Base-by-base conservation (phyloP, 257 asterid genomes). In the Misopates orontium region DNA sequence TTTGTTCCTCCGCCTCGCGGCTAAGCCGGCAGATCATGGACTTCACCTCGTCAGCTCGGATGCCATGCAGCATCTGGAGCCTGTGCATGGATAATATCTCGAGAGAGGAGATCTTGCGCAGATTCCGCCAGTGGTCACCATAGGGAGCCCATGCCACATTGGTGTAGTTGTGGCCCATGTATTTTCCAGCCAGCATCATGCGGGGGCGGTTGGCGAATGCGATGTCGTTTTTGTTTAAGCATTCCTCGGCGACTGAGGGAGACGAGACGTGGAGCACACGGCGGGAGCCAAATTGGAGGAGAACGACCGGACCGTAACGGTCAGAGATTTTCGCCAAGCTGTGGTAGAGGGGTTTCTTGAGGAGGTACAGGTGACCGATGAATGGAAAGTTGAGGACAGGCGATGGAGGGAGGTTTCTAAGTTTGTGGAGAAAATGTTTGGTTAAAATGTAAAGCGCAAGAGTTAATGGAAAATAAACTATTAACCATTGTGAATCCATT, bases 351-450 rank as follows among this genome's bases (percentile, higher is more conserved):
- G 85, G 83, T 21, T 75, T 72, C 49, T 81, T 79, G 4, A 79
- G n/a, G 36, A 84, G 83, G 74, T 77, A 62, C 62, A 84, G 87
- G 55, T 87, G 95, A 69, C 97, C 97, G 54, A 83, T 51, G 22
- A 87, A 0, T n/a, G 97, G 97, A 0, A 82, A 71, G 17, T 13
- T 67, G 16, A 77, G 70, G 64, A 78, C 17, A 6, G 97, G 97
- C 39, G 82, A 19, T 0, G 94, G 97, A 0, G 97, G 94, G 11
- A 36, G 42, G 42, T 36, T 36, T 9, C 42, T 36, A 10, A 36
- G 42, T 36, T 36, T 36, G 42, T 36, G 42, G 42, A 36, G 42
- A 9, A 36, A 36, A 10, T 4, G 42, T 36, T 36, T 4, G 42
- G 42, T 36, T 1, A 9, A 36, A 36, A 36, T 36, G 11, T 36